phyloP scores from a whole-genome alignment of 2,329 filamentous ascomycete species.

The Parastagonospora avenae region DNA sequence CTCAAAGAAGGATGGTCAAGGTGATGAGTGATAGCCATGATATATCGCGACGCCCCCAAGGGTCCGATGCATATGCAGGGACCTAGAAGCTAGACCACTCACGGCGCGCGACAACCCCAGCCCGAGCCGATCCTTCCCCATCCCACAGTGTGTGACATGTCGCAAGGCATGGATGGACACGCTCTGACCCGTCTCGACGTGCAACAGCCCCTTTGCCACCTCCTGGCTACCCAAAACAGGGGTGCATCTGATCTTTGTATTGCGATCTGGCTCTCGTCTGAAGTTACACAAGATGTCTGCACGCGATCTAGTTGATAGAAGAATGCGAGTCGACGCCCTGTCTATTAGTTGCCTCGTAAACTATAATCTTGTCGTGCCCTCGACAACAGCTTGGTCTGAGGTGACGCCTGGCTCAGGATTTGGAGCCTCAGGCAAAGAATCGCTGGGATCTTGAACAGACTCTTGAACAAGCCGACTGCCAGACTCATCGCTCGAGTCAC shows the following conservation, averaged over 20 bases:
- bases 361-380: no score
- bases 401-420: no score
- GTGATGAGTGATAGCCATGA: constrained; percentile 11
- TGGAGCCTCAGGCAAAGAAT: not conserved
- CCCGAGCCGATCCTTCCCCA: constrained; percentile 4
- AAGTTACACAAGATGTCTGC: not conserved
- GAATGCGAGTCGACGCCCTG: no score
- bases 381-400: no score
- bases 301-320: not conserved
- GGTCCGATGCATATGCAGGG: constrained; percentile 17
- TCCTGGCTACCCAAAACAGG: constrained; percentile 1
- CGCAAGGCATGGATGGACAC: constrained; percentile 3
- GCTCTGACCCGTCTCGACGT: constrained; percentile 3
- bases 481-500: not conserved
- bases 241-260: not conserved
- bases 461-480: not conserved
- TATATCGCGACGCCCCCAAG: constrained; percentile 9
- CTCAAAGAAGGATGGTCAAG: not conserved
- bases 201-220: constrained; percentile 6
- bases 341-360: no score
- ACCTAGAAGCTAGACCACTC: constrained; percentile 9
- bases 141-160: not conserved
- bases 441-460: not conserved
- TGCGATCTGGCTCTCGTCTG: no score
- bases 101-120: constrained; percentile 4